These are phyloP conservation scores for Fistulinella staudtii DNA, from an alignment of 1,284 basidiomycete genomes.

Conservation along the genomic window DNA sequence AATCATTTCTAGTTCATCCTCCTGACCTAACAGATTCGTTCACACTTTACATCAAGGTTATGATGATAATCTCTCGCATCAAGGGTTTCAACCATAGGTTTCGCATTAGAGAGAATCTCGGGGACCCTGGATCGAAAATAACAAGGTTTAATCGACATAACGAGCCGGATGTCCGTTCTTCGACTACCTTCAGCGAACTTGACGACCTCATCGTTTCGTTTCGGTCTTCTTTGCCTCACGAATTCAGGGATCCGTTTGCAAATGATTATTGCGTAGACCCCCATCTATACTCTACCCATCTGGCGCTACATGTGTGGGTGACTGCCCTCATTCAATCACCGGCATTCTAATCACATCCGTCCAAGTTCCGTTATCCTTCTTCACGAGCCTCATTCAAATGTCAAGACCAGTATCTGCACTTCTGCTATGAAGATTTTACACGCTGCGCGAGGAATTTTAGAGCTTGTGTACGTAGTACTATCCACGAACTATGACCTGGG, in stretches of 20 bases:
- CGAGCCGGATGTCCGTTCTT: slow-evolving; percentile 51
- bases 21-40: slow-evolving; percentile 68
- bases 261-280: slow-evolving; percentile 59
- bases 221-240: slow-evolving; percentile 54
- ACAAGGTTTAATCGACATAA: slow-evolving; percentile 13
- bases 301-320: slow-evolving; percentile 62
- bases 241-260: slow-evolving; percentile 52
- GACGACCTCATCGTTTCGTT: slow-evolving; percentile 57
- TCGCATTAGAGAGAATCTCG: slow-evolving; percentile 52
- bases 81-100: slow-evolving; percentile 73
- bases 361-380: slow-evolving; percentile 59
- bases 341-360: slow-evolving; percentile 6
- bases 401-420: slow-evolving; percentile 52
- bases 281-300: slow-evolving; percentile 60
- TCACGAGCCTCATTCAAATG: slow-evolving; percentile 69
- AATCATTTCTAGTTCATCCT: slow-evolving; percentile 56
- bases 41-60: slow-evolving; percentile 68
- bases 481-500: slow-evolving; percentile 56
- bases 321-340: background rate
- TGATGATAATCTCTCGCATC: slow-evolving; percentile 62
- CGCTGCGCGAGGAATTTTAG: slow-evolving; percentile 60
- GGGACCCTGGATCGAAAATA: slow-evolving; percentile 37
- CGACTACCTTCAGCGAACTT: slow-evolving; percentile 61
- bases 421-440: slow-evolving; percentile 64
- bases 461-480: slow-evolving; percentile 61